Evolutionary conservation across 139 green algal genomes (phyloP), one percentile per base, ranked within the genome.

Genomic region (Prasinococcaceae sp.): DNA sequence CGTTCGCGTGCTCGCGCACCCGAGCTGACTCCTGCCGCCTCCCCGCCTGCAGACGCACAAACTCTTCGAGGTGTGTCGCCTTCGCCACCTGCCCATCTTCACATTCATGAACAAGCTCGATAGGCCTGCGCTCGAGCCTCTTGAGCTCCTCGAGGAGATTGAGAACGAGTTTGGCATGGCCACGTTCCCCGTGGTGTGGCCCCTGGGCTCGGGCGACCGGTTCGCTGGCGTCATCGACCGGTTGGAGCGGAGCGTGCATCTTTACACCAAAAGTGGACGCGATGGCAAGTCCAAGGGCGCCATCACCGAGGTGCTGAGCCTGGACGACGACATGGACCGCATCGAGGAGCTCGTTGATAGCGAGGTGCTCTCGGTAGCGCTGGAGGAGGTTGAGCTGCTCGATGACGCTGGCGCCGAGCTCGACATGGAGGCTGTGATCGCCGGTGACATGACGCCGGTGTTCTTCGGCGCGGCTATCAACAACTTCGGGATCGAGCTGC

Each of bases 131-230:
- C 62, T 85, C 20, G 80, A 85, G 40, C 73, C 75, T 1, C 74
- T 88, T 53, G 78, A 88, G 53, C 78, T 88, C 49, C 65, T 85
- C 3, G 79, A 85, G 55, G 69, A 84, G 65, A 80, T 88, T 46
- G 78, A 85, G 61, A 64, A 68, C 47, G 76, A 84, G 71, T 85
- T 85, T 61, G 59, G 47, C 12, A 60, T 86, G 32, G 37, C 70
- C 43, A 70, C 58, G 35, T 84, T 77, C 65, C 68, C 79, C 0
- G 65, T 88, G 38, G 85, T 83, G 53, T 88, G 79, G 79, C 79
- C 79, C 28, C 78, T 88, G 22, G 79, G 79, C 10, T 76, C 59
- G 3, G 69, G 69, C 2, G 54, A 66, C 50, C 20, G 35, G 12
- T 68, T 57, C 30, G 24, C 14, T 16, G 78, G 78, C 3, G 57